Evolutionary conservation across 306 rosid species (phyloP), one percentile per base, ranked within the genome.

Genomic region (Trifolium subterraneum): DNA sequence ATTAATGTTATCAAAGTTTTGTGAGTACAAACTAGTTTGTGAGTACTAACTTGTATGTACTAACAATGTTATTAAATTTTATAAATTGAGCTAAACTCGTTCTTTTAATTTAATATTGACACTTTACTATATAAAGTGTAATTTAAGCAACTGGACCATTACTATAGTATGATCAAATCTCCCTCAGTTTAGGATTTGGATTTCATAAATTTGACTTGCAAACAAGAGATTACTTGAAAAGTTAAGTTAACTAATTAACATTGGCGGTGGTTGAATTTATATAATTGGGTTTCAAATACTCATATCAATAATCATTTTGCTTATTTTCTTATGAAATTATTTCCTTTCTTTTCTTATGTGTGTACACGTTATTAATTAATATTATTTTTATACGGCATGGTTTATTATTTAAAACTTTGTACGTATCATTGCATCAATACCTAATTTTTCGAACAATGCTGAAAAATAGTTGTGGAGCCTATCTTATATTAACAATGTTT

Each of bases 171-270:
- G 70, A 15, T 22, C 2, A 38, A 36, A 9, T 39, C 15, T 65
- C 47, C 39, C 48, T 27, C 16, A 52, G 16, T 51, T 44, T 65
- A 45, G 61, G 56, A 77, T 16, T 44, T 65, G 27, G 51, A 45
- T 13, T 35, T 69, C 2, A 70, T 60, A 27, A 68, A 68, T 10
- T 61, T 80, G 62, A 60, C 51, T 39, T 19, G 33, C 42, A 61
- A 68, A 61, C 76, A 42, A 42, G 38, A 74, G 55, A 47, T 27
- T 16, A 6, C 77, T 74, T 80, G 62, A 74, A 61, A 25, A 58
- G 36, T 47, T 41, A 47, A 52, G 52, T 68, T 58, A 73, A 10
- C 48, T 8, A n/a, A n/a, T n/a, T n/a, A 39, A 39, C 50, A 13
- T 42, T 41, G 74, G 29, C 59, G 41, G 54, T 64, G 45, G 39